Percentiles rank a stretch among this genome's conserved stretches.
These are phyloP conservation scores for Parmelia sp. DNA, from an alignment of 495 filamentous ascomycete genomes.

Conservation along the genomic window DNA sequence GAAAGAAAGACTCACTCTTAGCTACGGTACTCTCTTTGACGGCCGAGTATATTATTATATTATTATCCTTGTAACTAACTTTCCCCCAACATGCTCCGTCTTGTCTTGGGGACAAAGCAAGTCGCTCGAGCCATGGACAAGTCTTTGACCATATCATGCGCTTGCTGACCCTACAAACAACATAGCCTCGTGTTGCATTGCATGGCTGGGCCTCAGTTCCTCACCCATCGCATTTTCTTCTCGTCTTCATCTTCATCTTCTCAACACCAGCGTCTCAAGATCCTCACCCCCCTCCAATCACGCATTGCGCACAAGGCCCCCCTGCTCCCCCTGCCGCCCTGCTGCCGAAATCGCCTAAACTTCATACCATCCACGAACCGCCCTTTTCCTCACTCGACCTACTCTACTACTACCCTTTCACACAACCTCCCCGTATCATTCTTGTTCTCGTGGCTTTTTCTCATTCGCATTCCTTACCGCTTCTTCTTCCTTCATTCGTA, in stretches of 20 bases:
- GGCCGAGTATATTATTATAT: neutral
- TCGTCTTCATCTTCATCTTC: neutral
- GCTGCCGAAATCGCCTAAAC: constrained; percentile 4
- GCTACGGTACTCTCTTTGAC: too few species aligned
- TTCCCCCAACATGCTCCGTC: too few species aligned
- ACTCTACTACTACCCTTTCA: neutral
- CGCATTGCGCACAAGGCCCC: neutral
- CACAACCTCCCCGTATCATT: neutral
- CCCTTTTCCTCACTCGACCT: neutral
- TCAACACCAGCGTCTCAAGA: neutral
- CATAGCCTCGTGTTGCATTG: too few species aligned
- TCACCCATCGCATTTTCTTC: too few species aligned
- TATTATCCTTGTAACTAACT: too few species aligned
- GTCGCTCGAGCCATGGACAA: neutral
- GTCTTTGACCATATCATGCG: neutral
- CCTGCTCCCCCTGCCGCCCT: neutral
- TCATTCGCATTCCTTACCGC: neutral
- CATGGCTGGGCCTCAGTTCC: too few species aligned
- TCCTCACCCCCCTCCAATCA: neutral
- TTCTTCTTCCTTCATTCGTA: neutral
- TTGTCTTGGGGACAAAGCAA: neutral
- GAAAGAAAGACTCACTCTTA: too few species aligned
- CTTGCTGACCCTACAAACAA: too few species aligned
- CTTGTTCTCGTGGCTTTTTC: neutral
- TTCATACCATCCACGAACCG: neutral